Evolutionary conservation across 2,329 filamentous ascomycete species (phyloP).

Genomic region (Ophiobolus disseminans): DNA sequence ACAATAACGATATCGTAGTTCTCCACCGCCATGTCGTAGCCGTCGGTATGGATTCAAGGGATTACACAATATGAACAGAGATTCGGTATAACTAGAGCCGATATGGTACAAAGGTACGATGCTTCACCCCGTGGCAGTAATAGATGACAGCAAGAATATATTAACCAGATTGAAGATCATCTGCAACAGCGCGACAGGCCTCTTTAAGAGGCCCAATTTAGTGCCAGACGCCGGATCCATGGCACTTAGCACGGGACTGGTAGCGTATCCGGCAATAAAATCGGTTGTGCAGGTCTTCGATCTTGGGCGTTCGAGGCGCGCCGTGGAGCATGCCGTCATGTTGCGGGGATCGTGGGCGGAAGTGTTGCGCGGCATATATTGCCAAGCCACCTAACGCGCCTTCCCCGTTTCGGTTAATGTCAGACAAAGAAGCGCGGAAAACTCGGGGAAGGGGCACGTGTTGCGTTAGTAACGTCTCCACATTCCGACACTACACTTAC

Average conservation of each 20-base stretch:
- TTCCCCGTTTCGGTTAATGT: constrained; percentile 1
- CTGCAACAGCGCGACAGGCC: constrained; percentile 8
- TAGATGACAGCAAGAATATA: constrained; percentile 11
- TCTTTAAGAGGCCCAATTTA: constrained; percentile 20
- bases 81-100: constrained; percentile 3
- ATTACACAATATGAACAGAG: no score
- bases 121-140: constrained; percentile 5
- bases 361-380: constrained; percentile 32
- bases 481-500: not conserved
- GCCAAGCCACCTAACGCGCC: constrained; percentile 11
- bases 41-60: not conserved
- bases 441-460: constrained; percentile 1
- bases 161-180: constrained; percentile 20
- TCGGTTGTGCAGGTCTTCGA: constrained; percentile 29
- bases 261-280: constrained; percentile 29
- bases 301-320: constrained; percentile 12
- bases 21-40: constrained; percentile 41
- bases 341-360: constrained; percentile 36
- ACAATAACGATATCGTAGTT: constrained; percentile 79
- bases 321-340: constrained; percentile 32
- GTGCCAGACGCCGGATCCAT: constrained; percentile 23
- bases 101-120: not conserved
- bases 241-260: constrained; percentile 34
- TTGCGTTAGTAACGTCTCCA: not conserved
- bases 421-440: not conserved